Conservation (phyloP, 495 filamentous ascomycete genomes). For the Lentithecium fluviatile region DNA sequence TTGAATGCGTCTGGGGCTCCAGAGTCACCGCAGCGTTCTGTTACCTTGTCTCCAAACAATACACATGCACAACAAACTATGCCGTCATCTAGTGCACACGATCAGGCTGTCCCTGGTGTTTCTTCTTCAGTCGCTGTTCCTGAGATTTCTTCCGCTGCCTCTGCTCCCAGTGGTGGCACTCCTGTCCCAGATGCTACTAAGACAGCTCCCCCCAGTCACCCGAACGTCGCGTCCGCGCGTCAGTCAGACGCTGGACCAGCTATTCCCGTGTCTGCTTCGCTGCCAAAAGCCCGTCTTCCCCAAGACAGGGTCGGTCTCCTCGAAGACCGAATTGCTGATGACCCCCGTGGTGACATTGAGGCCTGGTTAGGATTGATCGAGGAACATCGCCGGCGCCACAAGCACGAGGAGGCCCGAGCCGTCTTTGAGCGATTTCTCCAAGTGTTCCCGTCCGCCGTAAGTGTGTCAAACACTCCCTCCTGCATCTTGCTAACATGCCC, state of each 20-base stretch:
- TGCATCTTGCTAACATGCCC: conserved; percentile 29
- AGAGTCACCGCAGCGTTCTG: conserved; percentile 47
- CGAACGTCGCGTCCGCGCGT: conserved; percentile 8
- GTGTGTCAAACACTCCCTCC: conserved; percentile 41
- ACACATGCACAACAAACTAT: conserved; percentile 59
- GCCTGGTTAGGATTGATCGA: conserved; percentile 85
- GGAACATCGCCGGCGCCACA: conserved; percentile 78
- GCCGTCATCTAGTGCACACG: conserved; percentile 56
- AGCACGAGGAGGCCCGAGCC: conserved; percentile 74
- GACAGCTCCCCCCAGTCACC: conserved; percentile 18
- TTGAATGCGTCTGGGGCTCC: conserved; percentile 34
- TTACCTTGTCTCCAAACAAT: conserved; percentile 59
- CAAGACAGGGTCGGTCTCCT: conserved; percentile 79
- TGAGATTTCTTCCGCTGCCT: conserved; percentile 47
- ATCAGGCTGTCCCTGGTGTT: conserved; percentile 54
- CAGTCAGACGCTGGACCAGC: conserved; percentile 16
- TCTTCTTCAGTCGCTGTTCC: conserved; percentile 51
- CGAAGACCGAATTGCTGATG: conserved; percentile 85
- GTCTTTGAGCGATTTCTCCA: conserved; percentile 83
- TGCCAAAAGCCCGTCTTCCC: conserved; percentile 59
- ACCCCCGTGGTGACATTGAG: conserved; percentile 84
- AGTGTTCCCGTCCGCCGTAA: conserved; percentile 85
- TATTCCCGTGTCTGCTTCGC: conserved; percentile 38
- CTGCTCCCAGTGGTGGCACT: conserved; percentile 27
- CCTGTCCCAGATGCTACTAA: conserved; percentile 34